Conservation (phyloP, 129 eudicot genomes). For the Lactuca saligna region DNA sequence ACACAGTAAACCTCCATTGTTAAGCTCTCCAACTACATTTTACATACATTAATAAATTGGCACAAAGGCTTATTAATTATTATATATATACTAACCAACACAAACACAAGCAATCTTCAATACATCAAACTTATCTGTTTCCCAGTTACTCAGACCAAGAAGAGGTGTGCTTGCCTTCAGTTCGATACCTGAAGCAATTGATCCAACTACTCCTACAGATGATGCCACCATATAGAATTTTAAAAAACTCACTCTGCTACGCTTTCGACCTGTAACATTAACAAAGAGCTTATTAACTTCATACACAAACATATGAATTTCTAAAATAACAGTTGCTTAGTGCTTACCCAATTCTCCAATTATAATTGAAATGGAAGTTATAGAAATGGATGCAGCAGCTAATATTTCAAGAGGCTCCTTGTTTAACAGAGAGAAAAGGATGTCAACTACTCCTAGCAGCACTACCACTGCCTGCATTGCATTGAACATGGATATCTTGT, state of each 20-base stretch:
- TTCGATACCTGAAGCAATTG: slow-evolving; percentile 30
- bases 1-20: slow-evolving; percentile 10
- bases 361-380: slow-evolving; percentile 54
- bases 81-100: slow-evolving; percentile 42
- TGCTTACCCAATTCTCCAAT: slow-evolving; percentile 67
- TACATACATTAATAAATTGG: background rate
- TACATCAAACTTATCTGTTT: slow-evolving; percentile 39
- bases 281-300: background rate
- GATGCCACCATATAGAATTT: slow-evolving; percentile 55
- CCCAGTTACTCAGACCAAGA: slow-evolving; percentile 45
- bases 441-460: slow-evolving; percentile 38
- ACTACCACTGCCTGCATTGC: slow-evolving; percentile 56
- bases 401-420: slow-evolving; percentile 37
- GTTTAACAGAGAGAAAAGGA: slow-evolving; percentile 33
- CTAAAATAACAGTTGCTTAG: background rate
- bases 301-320: slow-evolving; percentile 3
- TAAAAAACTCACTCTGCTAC: slow-evolving; percentile 53
- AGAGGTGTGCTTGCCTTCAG: slow-evolving; percentile 39
- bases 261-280: slow-evolving; percentile 58
- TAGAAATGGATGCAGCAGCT: slow-evolving; percentile 39
- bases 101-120: slow-evolving; percentile 37
- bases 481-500: slow-evolving; percentile 27
- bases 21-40: background rate
- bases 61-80: too few relatives aligned
- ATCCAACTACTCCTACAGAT: slow-evolving; percentile 41